phyloP scores from a whole-genome alignment of 108 stramenopile species.

The Stephanodiscus minutulus region DNA sequence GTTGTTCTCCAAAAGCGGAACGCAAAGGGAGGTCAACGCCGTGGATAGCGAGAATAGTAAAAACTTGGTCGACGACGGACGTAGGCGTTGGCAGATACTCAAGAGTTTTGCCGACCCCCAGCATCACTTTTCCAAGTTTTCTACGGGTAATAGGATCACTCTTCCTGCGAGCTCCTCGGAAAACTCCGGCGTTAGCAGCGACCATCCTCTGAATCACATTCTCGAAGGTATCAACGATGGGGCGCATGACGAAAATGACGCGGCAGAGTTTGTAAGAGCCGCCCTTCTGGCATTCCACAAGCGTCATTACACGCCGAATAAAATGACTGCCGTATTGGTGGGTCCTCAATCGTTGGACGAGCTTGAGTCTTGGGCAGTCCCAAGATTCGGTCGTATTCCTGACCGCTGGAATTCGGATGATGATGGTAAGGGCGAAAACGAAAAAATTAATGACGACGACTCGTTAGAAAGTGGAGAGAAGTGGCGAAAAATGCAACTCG shows the following conservation, averaged over 20 bases:
- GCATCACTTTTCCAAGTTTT: conserved; percentile 86
- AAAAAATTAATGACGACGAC: conserved; percentile 2
- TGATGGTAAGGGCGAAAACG: conserved; percentile 3
- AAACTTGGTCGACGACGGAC: conserved; percentile 75
- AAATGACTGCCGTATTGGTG: conserved; percentile 76
- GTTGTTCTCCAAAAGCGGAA: conserved; percentile 76
- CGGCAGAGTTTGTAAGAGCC: conserved; percentile 58
- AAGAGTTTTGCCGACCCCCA: conserved; percentile 66
- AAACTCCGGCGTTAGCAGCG: neutral
- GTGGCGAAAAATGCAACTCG: conserved; percentile 35
- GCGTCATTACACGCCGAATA: conserved; percentile 79
- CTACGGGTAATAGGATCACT: conserved; percentile 78
- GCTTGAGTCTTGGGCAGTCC: conserved; percentile 72
- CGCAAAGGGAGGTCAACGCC: conserved; percentile 81
- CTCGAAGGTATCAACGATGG: conserved; percentile 22
- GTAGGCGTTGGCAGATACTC: conserved; percentile 80
- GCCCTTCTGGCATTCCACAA: conserved; percentile 81
- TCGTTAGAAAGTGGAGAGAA: conserved; percentile 17
- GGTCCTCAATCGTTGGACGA: conserved; percentile 81
- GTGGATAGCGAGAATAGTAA: conserved; percentile 91
- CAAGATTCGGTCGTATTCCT: conserved; percentile 63
- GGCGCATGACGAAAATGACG: conserved; percentile 42
- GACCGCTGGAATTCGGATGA: conserved; percentile 21
- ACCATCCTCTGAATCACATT: conserved; percentile 26
- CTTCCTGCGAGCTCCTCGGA: conserved; percentile 43